A percentile compares a stretch with the other conserved stretches of the same genome.
These are phyloP conservation scores for Melampsora americana DNA, from an alignment of 1,284 basidiomycete genomes.

Conservation along the genomic window DNA sequence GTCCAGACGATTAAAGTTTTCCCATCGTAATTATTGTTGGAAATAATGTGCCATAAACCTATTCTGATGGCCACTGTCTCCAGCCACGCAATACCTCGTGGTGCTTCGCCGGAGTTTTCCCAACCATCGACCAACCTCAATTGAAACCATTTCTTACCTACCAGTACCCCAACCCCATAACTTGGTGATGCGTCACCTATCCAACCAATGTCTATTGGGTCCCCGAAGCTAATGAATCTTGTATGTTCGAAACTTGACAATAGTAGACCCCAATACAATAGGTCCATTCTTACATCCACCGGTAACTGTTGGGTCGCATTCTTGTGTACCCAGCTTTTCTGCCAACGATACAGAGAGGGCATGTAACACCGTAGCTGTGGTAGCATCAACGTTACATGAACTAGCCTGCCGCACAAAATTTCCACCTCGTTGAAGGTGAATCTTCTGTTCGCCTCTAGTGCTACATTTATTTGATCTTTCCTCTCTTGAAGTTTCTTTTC, in stretches of 20 bases:
- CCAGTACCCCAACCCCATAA: not conserved
- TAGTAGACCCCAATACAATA: not conserved
- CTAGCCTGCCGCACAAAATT: not conserved
- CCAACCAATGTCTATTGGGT: not conserved
- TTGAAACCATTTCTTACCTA: not conserved
- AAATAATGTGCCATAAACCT: not conserved
- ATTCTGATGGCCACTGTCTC: slow-evolving; percentile 11
- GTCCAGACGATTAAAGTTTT: not conserved
- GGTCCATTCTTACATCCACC: not conserved
- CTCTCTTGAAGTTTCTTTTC: not conserved
- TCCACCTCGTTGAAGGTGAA: slow-evolving; percentile 16
- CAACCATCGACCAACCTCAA: not conserved
- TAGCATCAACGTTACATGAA: not conserved
- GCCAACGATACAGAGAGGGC: not conserved
- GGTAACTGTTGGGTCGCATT: not conserved
- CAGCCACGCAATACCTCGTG: not conserved
- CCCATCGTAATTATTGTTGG: not conserved
- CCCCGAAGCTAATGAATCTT: not conserved
- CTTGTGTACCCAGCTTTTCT: not conserved
- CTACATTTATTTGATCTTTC: not conserved
- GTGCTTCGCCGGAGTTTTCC: no score
- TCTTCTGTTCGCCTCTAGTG: not conserved
- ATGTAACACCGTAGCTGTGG: slow-evolving; percentile 7
- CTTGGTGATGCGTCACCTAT: slow-evolving; percentile 4
- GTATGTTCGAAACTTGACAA: not conserved